Conservation (phyloP, 2,329 filamentous ascomycete species). For the Daldinia sp. region DNA sequence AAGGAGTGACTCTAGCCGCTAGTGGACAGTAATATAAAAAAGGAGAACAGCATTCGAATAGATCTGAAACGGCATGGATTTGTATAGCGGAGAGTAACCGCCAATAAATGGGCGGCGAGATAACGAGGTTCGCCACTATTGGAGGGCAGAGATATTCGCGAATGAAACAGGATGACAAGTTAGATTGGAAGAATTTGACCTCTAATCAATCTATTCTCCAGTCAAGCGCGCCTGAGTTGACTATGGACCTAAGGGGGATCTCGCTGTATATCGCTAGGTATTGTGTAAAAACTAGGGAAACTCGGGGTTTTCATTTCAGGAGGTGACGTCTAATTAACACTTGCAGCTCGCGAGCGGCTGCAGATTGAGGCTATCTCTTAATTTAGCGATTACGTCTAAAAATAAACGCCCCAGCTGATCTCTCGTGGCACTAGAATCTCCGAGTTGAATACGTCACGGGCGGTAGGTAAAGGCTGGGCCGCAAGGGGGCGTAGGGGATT, state of each 20-base stretch:
- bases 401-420: conserved; percentile 46
- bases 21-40: conserved; percentile 6
- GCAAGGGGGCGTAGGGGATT: conserved; percentile 21
- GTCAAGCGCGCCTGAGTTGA: conserved; percentile 32
- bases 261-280: conserved; percentile 1
- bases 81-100: conserved; percentile 4
- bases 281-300: conserved; percentile 12
- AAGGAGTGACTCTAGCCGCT: conserved; percentile 1
- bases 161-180: conserved; percentile 11
- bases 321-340: conserved; percentile 48
- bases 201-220: conserved; percentile 7
- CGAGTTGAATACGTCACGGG: conserved; percentile 26
- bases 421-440: conserved; percentile 27
- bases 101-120: background rate
- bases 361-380: conserved; percentile 50
- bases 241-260: conserved; percentile 11
- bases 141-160: conserved; percentile 13
- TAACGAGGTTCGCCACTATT: conserved; percentile 10
- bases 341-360: conserved; percentile 48
- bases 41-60: background rate
- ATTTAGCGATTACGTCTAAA: conserved; percentile 50
- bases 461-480: conserved; percentile 33
- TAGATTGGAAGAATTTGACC: background rate
- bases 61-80: conserved; percentile 20
- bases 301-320: conserved; percentile 17